Evolutionary conservation across 805 yeast genomes (phyloP), one percentile per base, ranked within the genome.

Genomic region (Naumovozyma castellii): DNA sequence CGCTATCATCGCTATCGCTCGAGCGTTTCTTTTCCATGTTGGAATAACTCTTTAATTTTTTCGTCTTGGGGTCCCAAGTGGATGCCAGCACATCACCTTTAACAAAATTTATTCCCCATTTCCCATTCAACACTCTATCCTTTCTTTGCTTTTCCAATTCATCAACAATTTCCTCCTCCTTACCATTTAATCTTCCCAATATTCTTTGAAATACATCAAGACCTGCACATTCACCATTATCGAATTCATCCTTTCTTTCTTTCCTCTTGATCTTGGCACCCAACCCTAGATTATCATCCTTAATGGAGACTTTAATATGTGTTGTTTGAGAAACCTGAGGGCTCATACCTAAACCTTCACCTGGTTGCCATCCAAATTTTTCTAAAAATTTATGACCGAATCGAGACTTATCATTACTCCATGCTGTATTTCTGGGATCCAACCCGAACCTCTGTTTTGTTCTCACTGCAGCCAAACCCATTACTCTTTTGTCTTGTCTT

Each of bases 341-440:
- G 6, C 42, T 28, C 37, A 75, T 58, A 2, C 98, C 98, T 16
- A 90, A 70, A 5, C 97, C 97, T 45, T 68, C 66, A 15, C 98
- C 98, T 2, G 94, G 95, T 38, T 68, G 72, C 98, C 98, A 90
- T 14, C 98, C 98, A 56, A 80, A 67, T 49, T 76, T 80, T 45
- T 77, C 77, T 43, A 90, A 61, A 60, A 87, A 87, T 53, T 81
- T 76, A 58, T 84, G 96, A 0, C 98, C 98, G 54, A 90, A 90
- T 38, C 95, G 65, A 3, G 69, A 67, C 0, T 80, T 77, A 52
- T 85, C 84, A 55, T 86, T 86, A 18, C 96, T 81, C 98, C 98
- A 90, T 45, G 78, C 74, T 1, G 96, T 88, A 55, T 90, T 90
- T 55, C 97, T 69, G 14, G 98, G 98, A 64, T 90, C 98, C 29